Base-by-base conservation (phyloP, 2,329 filamentous ascomycete species). In the Verticillium klebahnii region DNA sequence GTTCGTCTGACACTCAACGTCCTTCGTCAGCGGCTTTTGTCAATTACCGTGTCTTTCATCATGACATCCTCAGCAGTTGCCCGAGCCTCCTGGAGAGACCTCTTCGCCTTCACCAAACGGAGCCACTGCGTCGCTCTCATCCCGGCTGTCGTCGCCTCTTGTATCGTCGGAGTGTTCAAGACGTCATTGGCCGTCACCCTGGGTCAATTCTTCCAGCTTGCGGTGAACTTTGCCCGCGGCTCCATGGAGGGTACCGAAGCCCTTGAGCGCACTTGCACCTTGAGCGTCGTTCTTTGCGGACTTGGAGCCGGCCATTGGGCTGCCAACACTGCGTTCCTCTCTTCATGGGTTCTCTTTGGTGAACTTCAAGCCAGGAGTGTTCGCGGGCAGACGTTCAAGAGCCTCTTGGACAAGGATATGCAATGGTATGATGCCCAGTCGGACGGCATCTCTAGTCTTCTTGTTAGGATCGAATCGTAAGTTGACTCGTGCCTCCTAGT, bases 381-480 rank as follows among this genome's bases (percentile, higher is more conserved):
- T 7, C 84, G 92, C 5, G 78, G 82, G 17, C 78, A 76, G 5
- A 75, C 95, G 2, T 97, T 97, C 69, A 68, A 77, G 1, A 83
- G 83, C 2, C 77, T 98, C 39, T 72, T 96, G n/a, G 75, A 78
- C 6, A 92, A 89, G 70, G 86, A 94, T 14, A 85, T 95, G 71
- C 81, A 82, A 56, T 98, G 93, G 93, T 97, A 91, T 69, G 93
- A 97, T 71, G 78, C 81, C 19, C 83, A 88, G 59, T 79, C 85
- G 40, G 86, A 91, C 61, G 94, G 93, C 0, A 82, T 91, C 19
- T 84, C 85, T 1, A 88, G 91, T 19, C 80, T 95, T 52, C 78
- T 96, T 19, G 84, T 88, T 17, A 82, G 87, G 60, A 80, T 93
- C 36, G 89, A 96, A 73, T 88, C 87, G 90, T 93, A 78, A 75